Evolutionary conservation across 371 early-diverging fungal species (phyloP), one percentile per base, ranked within the genome.

Genomic region (Mycotypha africana): DNA sequence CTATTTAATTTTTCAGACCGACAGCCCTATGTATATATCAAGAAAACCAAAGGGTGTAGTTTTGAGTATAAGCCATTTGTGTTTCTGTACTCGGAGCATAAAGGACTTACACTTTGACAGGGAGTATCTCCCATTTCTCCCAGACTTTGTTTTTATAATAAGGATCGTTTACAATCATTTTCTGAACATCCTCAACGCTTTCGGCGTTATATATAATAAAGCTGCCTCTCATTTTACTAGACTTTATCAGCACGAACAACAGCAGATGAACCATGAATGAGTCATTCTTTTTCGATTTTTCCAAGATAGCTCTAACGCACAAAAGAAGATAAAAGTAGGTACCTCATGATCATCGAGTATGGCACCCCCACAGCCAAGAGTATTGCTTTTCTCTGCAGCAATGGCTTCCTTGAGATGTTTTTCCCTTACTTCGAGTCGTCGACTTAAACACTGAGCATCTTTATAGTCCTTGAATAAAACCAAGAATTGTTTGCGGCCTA

Each of bases 81-180:
- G n/a, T n/a, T n/a, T n/a, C n/a, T n/a, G n/a, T n/a, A n/a, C n/a
- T n/a, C n/a, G n/a, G n/a, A n/a, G n/a, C n/a, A n/a, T n/a, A n/a
- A n/a, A n/a, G n/a, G n/a, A n/a, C n/a, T 32, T 48, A 54, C 50
- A 12, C 9, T 34, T 45, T 49, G 38, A 38, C 73, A 31, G 81
- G 81, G 5, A 51, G 47, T 36, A 81, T 60, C 9, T 73, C 62
- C 49, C 58, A 69, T 23, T 63, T 62, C 31, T 79, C 70, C 85
- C 85, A 84, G 7, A 84, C 85, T 30, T 74, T 75, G 25, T 65
- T 74, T 3, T 58, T 62, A 15, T 67, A 58, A 51, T 84, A 84
- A 17, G 62, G 64, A 49, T 84, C 85, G 8, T 51, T 42, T 22
- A 51, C 56, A 21, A 84, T 34, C 10, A 49, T 45, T 9, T 62